Conservation (phyloP, 345 rosid species). For the Mallotus nudiflorus region DNA sequence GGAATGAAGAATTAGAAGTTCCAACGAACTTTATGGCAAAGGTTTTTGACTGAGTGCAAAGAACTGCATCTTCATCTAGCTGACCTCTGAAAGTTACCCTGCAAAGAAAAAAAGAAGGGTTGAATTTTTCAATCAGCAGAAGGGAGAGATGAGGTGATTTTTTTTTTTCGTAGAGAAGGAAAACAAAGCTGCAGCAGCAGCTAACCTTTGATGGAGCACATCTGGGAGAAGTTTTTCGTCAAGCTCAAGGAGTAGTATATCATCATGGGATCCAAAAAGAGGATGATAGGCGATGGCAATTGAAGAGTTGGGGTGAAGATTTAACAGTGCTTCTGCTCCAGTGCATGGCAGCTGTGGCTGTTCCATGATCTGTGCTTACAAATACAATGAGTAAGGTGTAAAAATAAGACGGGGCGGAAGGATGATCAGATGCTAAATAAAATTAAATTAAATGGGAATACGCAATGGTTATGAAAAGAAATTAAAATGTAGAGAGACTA, state of each 20-base stretch:
- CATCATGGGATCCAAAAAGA: slow-evolving; percentile 64
- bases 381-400: too few relatives aligned
- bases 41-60: slow-evolving; percentile 85
- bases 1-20: slow-evolving; percentile 76
- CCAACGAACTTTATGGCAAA: slow-evolving; percentile 77
- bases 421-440: too few relatives aligned
- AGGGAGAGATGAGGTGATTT: too few relatives aligned
- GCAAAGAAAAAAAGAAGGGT: not conserved
- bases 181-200: not conserved
- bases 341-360: slow-evolving; percentile 1
- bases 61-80: slow-evolving; percentile 84
- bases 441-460: too few relatives aligned
- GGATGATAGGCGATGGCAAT: slow-evolving; percentile 65
- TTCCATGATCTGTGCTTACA: slow-evolving; percentile 19
- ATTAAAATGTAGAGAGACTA: too few relatives aligned
- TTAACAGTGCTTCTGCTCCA: slow-evolving; percentile 63
- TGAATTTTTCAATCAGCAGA: too few relatives aligned
- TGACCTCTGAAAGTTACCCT: slow-evolving; percentile 83
- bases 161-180: too few relatives aligned
- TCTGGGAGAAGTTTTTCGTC: slow-evolving; percentile 68
- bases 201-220: slow-evolving; percentile 60
- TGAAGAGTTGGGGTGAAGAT: slow-evolving; percentile 51
- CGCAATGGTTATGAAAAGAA: too few relatives aligned
- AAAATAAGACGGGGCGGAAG: too few relatives aligned
- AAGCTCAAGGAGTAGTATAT: slow-evolving; percentile 72